phyloP scores from a whole-genome alignment of 176 grass and related monocot genomes.

The Eragrostis curvula region DNA sequence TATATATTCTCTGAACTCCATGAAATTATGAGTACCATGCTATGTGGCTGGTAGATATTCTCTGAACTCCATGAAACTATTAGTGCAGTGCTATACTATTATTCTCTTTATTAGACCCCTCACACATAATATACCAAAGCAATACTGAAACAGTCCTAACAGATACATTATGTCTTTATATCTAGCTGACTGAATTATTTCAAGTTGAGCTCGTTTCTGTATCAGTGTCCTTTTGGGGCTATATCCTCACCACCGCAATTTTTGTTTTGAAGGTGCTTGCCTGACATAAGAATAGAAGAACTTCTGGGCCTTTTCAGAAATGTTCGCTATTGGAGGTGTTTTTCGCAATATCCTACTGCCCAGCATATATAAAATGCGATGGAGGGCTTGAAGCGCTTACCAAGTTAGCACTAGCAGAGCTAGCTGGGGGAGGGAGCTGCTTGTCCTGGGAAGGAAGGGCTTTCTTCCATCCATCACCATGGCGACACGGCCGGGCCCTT shows the following conservation, averaged over 20 bases:
- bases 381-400: neutral
- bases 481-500: conserved; percentile 77
- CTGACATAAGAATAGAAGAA: neutral
- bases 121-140: too few relatives aligned
- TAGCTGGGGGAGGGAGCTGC: conserved; percentile 15
- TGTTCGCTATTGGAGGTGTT: neutral
- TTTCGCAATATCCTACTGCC: conserved; percentile 7
- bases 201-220: too few relatives aligned
- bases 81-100: too few relatives aligned
- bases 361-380: conserved; percentile 43
- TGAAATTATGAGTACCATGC: neutral
- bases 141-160: too few relatives aligned
- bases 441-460: neutral
- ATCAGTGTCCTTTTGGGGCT: neutral
- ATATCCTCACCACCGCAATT: too few relatives aligned
- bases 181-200: too few relatives aligned
- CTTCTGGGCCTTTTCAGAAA: neutral
- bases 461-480: conserved; percentile 33
- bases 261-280: too few relatives aligned
- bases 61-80: neutral
- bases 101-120: neutral
- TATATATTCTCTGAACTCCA: too few relatives aligned
- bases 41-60: neutral
- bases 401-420: conserved; percentile 33
- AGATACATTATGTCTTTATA: too few relatives aligned